Evolutionary conservation across 805 yeast genomes (phyloP).

Genomic region (Kuraishia hungarica): DNA sequence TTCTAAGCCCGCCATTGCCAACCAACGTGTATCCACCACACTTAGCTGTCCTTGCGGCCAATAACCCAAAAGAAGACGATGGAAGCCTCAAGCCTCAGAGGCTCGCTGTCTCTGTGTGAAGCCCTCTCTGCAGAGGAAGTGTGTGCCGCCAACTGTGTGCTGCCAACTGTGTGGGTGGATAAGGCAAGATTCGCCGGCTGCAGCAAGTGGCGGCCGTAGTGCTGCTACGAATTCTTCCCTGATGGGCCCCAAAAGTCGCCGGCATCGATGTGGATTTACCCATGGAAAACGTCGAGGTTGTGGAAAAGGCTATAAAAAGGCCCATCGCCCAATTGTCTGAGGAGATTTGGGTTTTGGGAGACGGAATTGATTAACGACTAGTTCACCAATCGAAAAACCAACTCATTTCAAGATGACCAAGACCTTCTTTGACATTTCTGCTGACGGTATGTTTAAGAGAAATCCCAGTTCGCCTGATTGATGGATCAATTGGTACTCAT

Average conservation of each 20-base stretch:
- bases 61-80: too few relatives aligned
- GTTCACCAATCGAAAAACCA: neutral
- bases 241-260: neutral
- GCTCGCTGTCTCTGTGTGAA: too few relatives aligned
- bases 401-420: constrained; percentile 21
- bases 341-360: neutral
- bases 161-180: neutral
- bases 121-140: too few relatives aligned
- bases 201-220: constrained; percentile 1
- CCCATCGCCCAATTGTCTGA: neutral
- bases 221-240: neutral
- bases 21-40: neutral
- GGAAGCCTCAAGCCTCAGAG: too few relatives aligned
- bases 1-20: neutral
- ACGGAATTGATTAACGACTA: neutral
- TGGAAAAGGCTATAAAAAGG: neutral
- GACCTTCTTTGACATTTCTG: constrained; percentile 34
- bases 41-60: neutral
- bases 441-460: constrained; percentile 19
- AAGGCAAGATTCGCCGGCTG: neutral
- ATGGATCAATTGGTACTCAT: neutral
- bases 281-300: neutral
- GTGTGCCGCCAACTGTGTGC: too few relatives aligned
- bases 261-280: neutral
- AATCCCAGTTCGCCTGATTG: neutral